Conservation (phyloP, 2,329 filamentous ascomycete genomes). For the Tolypocladium endophyticum region DNA sequence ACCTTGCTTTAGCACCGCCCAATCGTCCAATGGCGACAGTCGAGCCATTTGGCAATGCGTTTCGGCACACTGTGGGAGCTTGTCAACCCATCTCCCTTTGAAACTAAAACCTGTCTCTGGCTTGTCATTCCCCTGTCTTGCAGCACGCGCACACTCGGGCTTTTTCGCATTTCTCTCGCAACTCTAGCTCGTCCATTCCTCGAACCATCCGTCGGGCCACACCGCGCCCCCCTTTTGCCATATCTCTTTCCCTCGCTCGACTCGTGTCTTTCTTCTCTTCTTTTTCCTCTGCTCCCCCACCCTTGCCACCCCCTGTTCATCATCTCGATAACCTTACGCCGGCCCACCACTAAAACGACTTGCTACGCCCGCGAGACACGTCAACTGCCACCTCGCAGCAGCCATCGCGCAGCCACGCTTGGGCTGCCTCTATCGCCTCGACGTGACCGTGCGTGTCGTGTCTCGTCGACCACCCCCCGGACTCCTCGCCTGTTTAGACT, state of each 20-base stretch:
- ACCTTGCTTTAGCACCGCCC: not conserved
- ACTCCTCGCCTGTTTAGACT: not conserved
- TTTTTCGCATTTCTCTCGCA: not conserved
- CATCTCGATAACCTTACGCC: not conserved
- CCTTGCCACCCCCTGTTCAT: not conserved
- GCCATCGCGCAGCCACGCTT: not conserved
- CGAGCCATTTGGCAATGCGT: not conserved
- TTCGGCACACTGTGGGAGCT: constrained; percentile 1
- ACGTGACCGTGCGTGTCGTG: not conserved
- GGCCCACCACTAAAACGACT: not conserved
- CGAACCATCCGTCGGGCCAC: not conserved
- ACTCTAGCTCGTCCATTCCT: not conserved
- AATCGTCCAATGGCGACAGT: not conserved
- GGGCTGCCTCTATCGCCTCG: not conserved
- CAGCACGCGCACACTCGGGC: not conserved
- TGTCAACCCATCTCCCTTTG: constrained; percentile 15
- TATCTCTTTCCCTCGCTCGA: not conserved
- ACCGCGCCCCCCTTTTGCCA: not conserved
- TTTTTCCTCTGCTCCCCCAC: not conserved
- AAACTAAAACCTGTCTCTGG: constrained; percentile 19
- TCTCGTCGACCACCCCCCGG: not conserved
- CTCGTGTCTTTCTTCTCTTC: not conserved
- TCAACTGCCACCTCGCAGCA: not conserved
- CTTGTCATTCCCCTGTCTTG: not conserved
- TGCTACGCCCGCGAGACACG: not conserved